phyloP scores from a whole-genome alignment of 2,329 filamentous ascomycete species.

The Ophiocordyceps unilateralis region DNA sequence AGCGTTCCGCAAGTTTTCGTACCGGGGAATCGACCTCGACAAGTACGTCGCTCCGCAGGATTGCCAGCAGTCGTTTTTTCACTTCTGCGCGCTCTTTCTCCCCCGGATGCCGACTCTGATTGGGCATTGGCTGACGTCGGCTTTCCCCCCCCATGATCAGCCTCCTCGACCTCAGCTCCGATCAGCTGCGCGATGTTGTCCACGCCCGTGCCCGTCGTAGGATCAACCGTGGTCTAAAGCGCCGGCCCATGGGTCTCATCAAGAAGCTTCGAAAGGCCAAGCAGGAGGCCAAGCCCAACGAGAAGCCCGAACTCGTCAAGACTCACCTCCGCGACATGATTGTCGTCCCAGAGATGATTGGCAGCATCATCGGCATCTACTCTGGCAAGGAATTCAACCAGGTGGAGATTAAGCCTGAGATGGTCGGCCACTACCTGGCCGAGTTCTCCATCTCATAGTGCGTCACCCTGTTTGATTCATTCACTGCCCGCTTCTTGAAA shows the following conservation, averaged over 20 bases:
- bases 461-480: conserved; percentile 23
- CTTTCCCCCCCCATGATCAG: conserved; percentile 32
- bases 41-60: conserved; percentile 48
- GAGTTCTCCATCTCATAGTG: conserved; percentile 99
- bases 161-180: conserved; percentile 95
- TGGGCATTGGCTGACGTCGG: neutral
- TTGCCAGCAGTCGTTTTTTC: conserved; percentile 90
- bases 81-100: conserved; percentile 96
- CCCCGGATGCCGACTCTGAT: conserved; percentile 14
- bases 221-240: conserved; percentile 99
- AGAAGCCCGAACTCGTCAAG: conserved; percentile 99
- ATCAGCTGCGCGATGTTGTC: conserved; percentile 98
- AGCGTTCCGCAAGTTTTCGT: conserved; percentile 99
- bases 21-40: conserved; percentile 98
- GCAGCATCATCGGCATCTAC: conserved; percentile 97
- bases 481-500: neutral
- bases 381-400: conserved; percentile 99
- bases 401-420: conserved; percentile 99
- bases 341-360: conserved; percentile 99
- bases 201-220: conserved; percentile 96
- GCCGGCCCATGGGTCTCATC: conserved; percentile 99
- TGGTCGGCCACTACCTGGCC: conserved; percentile 98
- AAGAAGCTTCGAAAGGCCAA: conserved; percentile 99
- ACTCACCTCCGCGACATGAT: conserved; percentile 99
- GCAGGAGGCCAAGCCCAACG: conserved; percentile 97